A percentile compares a stretch with the other conserved stretches of the same genome.
phyloP scores from a whole-genome alignment of 495 filamentous ascomycete genomes.

The Sordaria brevicollis region DNA sequence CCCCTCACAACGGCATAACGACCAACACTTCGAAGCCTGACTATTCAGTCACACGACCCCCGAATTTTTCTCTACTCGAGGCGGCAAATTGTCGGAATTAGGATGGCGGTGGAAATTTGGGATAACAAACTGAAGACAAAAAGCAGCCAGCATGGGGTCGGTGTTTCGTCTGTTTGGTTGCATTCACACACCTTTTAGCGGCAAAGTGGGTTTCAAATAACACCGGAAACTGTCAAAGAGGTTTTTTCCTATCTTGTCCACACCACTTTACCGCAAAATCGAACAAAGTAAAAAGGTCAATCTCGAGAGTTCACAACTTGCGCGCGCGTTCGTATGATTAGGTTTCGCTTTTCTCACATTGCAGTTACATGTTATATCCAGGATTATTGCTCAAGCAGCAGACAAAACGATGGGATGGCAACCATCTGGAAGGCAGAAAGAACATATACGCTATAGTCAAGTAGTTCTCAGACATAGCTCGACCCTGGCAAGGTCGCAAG shows the following conservation, averaged over 20 bases:
- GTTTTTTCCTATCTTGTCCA: neutral
- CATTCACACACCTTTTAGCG: constrained; percentile 1
- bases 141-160: constrained; percentile 8
- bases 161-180: constrained; percentile 1
- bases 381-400: neutral
- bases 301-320: neutral
- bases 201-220: neutral
- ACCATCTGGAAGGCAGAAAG: neutral
- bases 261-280: neutral
- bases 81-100: neutral
- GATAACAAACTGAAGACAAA: neutral
- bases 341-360: neutral
- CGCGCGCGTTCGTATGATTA: neutral
- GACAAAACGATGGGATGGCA: neutral
- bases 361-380: neutral
- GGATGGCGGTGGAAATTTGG: neutral
- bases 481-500: neutral
- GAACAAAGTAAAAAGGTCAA: neutral
- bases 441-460: neutral
- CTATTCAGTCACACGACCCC: neutral
- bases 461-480: neutral
- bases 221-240: neutral
- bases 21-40: neutral
- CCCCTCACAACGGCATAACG: neutral
- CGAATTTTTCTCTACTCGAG: neutral